A percentile compares a stretch with the other conserved stretches of the same genome.
phyloP scores from a whole-genome alignment of 306 rosid species.

The Dicorynia guianensis region DNA sequence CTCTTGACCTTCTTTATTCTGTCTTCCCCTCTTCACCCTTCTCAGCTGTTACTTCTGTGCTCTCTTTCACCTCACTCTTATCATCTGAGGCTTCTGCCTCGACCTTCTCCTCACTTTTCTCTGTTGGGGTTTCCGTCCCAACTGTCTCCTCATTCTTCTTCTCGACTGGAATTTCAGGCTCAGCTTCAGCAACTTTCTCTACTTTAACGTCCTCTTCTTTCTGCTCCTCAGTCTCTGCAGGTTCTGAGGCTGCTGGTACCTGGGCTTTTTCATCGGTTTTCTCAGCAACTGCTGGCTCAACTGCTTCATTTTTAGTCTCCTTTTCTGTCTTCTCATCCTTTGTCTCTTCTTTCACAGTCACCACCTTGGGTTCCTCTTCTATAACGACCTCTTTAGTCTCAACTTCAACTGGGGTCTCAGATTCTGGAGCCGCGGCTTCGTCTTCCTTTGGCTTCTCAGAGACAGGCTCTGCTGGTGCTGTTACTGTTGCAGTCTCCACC shows the following conservation, averaged over 20 bases:
- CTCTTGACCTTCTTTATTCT: slow-evolving; percentile 37
- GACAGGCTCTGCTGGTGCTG: slow-evolving; percentile 34
- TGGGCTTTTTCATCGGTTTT: slow-evolving; percentile 49
- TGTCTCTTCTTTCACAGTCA: slow-evolving; percentile 38
- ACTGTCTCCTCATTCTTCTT: slow-evolving; percentile 19
- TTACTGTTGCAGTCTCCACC: slow-evolving; percentile 36
- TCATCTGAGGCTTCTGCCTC: slow-evolving; percentile 41
- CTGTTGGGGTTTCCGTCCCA: slow-evolving; percentile 25
- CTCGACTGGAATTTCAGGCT: slow-evolving; percentile 2
- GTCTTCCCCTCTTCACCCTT: slow-evolving; percentile 47
- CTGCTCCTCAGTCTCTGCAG: slow-evolving; percentile 36
- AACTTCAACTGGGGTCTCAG: slow-evolving; percentile 42
- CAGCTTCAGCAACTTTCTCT: slow-evolving; percentile 43
- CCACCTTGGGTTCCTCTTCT: slow-evolving; percentile 44
- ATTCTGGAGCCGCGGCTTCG: slow-evolving; percentile 43
- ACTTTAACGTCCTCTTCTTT: slow-evolving; percentile 45
- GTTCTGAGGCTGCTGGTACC: slow-evolving; percentile 28
- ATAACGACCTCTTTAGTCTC: slow-evolving; percentile 47
- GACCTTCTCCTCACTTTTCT: slow-evolving; percentile 47
- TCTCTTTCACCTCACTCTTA: slow-evolving; percentile 50
- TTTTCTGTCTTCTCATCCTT: slow-evolving; percentile 38
- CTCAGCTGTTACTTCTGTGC: slow-evolving; percentile 36
- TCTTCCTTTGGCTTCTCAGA: slow-evolving; percentile 51
- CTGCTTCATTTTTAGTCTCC: slow-evolving; percentile 42
- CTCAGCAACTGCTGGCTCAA: slow-evolving; percentile 31